Conservation (phyloP, 352 stramenopile species). For the Phytophthora cactorum region DNA sequence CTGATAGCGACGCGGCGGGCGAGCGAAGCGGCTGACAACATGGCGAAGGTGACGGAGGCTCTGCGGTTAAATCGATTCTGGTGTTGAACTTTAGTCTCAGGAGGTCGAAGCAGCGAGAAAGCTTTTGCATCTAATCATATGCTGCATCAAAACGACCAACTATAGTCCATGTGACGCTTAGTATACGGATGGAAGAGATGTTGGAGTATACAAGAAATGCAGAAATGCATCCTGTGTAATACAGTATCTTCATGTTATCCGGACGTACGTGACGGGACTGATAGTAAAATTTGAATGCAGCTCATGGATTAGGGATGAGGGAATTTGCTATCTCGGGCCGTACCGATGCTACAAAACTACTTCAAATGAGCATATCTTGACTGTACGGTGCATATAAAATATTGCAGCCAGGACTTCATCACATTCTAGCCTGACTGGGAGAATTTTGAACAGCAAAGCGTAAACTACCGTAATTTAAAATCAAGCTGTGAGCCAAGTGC, state of each 20-base stretch:
- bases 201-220: background rate
- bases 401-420: no score
- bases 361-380: no score
- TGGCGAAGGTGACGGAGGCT: constrained; percentile 2
- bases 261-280: constrained; percentile 12
- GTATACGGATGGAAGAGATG: constrained; percentile 9
- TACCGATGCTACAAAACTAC: no score
- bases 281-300: background rate
- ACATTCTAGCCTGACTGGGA: no score
- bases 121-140: constrained; percentile 40
- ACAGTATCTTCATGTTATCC: background rate
- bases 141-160: constrained; percentile 31
- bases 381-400: no score
- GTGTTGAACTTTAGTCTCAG: constrained; percentile 23
- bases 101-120: constrained; percentile 4
- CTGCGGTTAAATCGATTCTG: constrained; percentile 19
- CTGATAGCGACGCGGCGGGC: constrained; percentile 6
- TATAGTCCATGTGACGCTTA: constrained; percentile 8
- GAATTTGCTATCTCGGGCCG: no score
- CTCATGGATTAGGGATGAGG: no score
- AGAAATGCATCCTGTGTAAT: background rate
- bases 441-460: no score
- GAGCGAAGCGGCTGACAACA: constrained; percentile 26
- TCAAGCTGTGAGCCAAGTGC: no score
- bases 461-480: no score